A percentile compares a stretch with the other conserved stretches of the same genome.
These are phyloP conservation scores for Teunomyces gatunensis DNA, from an alignment of 805 yeast genomes.

Conservation along the genomic window DNA sequence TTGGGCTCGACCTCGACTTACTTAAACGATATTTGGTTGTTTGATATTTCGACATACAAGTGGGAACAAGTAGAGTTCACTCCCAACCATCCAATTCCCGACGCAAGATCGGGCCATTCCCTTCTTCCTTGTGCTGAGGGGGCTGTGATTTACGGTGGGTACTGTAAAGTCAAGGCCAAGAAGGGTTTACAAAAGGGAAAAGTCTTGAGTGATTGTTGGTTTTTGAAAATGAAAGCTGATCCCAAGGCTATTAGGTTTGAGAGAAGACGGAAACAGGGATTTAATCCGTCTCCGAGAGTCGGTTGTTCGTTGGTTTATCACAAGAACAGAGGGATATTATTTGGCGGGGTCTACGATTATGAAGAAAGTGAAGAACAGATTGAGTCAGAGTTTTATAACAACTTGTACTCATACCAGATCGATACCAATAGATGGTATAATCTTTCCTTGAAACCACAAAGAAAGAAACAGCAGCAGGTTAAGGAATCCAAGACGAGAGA, in stretches of 20 bases:
- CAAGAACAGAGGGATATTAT: conserved; percentile 86
- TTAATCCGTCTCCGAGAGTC: conserved; percentile 89
- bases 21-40: conserved; percentile 84
- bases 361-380: conserved; percentile 94
- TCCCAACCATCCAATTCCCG: conserved; percentile 75
- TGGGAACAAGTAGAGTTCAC: conserved; percentile 92
- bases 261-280: conserved; percentile 83
- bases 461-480: conserved; percentile 41
- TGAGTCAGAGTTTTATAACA: conserved; percentile 81
- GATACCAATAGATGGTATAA: conserved; percentile 89
- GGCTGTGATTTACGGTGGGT: conserved; percentile 88
- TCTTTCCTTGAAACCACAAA: conserved; percentile 58
- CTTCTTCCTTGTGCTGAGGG: conserved; percentile 78
- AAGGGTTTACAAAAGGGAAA: conserved; percentile 91
- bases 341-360: conserved; percentile 94
- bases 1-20: conserved; percentile 82
- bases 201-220: conserved; percentile 82
- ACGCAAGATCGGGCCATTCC: conserved; percentile 92
- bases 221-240: conserved; percentile 81
- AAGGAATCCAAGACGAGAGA: conserved; percentile 58
- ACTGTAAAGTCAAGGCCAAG: conserved; percentile 85
- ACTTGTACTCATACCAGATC: conserved; percentile 74
- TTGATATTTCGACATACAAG: conserved; percentile 83
- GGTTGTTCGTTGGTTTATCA: conserved; percentile 89
- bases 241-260: conserved; percentile 80